Percentiles rank a stretch among this genome's conserved stretches.
Conservation (phyloP, 2,329 filamentous ascomycete species). For the Aspergillus pseudoviridinutans region DNA sequence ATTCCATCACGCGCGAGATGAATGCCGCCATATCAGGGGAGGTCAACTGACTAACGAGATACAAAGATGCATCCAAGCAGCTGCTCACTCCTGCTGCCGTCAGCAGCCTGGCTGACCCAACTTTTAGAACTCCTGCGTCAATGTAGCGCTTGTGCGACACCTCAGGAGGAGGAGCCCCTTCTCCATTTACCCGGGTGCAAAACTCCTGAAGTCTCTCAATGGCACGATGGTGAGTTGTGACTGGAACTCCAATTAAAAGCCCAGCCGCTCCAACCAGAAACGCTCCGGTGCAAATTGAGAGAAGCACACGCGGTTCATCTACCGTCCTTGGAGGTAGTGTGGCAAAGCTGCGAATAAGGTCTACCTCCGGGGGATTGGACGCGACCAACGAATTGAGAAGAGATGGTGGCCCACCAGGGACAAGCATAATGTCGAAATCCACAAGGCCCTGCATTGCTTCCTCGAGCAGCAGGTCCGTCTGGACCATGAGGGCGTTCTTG, state of each 20-base stretch:
- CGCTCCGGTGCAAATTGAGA: constrained; percentile 41
- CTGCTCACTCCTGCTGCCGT: constrained; percentile 75
- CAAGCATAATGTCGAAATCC: constrained; percentile 37
- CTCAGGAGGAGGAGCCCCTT: constrained; percentile 1
- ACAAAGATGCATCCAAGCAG: constrained; percentile 78
- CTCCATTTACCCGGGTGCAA: constrained; percentile 12
- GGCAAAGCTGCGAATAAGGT: constrained; percentile 21
- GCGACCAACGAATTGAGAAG: constrained; percentile 23
- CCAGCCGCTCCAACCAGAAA: constrained; percentile 37
- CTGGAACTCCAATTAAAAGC: constrained; percentile 29
- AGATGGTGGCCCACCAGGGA: constrained; percentile 33
- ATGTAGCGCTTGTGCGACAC: constrained; percentile 19
- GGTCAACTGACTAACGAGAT: constrained; percentile 79
- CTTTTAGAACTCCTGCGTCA: constrained; percentile 22
- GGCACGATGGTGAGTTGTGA: constrained; percentile 38
- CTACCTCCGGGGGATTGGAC: constrained; percentile 13
- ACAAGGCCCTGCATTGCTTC: constrained; percentile 24
- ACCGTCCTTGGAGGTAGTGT: constrained; percentile 15
- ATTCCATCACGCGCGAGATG: constrained; percentile 71
- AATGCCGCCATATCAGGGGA: constrained; percentile 72
- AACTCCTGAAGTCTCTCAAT: constrained; percentile 20
- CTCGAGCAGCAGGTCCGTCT: constrained; percentile 27
- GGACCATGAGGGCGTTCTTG: constrained; percentile 24
- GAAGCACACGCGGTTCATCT: constrained; percentile 26
- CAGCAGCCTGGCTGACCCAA: constrained; percentile 63